These are phyloP conservation scores for Alternaria dauci DNA, from an alignment of 2,329 filamentous ascomycete species.

Conservation along the genomic window DNA sequence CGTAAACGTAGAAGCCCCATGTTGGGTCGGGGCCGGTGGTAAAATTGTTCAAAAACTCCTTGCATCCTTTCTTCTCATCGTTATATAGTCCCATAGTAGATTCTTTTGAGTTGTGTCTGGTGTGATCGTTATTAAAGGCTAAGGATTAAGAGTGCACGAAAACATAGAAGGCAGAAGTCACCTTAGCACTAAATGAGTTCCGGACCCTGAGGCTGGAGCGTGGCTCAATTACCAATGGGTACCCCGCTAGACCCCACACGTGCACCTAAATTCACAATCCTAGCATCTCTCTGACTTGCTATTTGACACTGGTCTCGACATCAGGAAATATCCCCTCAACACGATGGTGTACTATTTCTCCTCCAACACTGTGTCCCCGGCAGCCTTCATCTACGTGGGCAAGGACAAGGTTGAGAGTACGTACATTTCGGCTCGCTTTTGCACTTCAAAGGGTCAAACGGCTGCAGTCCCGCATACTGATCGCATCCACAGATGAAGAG, in stretches of 20 bases:
- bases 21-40: no score
- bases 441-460: not conserved
- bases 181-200: not conserved
- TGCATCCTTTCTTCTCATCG: no score
- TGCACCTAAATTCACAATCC: slow-evolving; percentile 36
- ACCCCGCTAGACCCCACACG: slow-evolving; percentile 43
- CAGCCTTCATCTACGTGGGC: slow-evolving; percentile 92
- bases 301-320: not conserved
- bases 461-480: not conserved
- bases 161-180: no score
- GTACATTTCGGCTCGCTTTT: slow-evolving; percentile 38
- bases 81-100: no score
- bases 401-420: slow-evolving; percentile 99
- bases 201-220: slow-evolving; percentile 14
- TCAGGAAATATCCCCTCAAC: not conserved
- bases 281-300: slow-evolving; percentile 7
- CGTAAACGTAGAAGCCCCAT: no score
- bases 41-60: no score
- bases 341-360: slow-evolving; percentile 96
- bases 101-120: no score
- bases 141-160: no score
- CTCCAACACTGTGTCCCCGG: slow-evolving; percentile 80
- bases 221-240: slow-evolving; percentile 15
- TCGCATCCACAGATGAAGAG: slow-evolving; percentile 77
- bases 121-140: no score